phyloP scores from a whole-genome alignment of 2,329 filamentous ascomycete species.

The Phaeosphaeriaceae sp. region DNA sequence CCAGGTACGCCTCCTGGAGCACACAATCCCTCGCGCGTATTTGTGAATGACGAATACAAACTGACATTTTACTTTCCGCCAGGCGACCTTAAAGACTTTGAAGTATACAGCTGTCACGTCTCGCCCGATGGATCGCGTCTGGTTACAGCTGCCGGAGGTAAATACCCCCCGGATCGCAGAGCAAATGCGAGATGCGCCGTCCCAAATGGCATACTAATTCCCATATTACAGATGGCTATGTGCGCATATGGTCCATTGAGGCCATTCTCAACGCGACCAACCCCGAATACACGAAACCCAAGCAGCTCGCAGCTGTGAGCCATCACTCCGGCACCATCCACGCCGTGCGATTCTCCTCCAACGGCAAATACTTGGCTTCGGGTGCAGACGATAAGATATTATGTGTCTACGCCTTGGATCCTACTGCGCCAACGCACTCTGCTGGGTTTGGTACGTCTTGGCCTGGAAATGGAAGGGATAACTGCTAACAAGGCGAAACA shows the following conservation, averaged over 20 bases:
- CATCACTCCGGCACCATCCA: slow-evolving; percentile 98
- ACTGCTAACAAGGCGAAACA: slow-evolving; percentile 38
- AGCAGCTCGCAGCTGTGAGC: slow-evolving; percentile 96
- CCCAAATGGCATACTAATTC: slow-evolving; percentile 21
- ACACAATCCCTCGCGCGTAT: slow-evolving; percentile 10
- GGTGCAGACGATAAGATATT: slow-evolving; percentile 99
- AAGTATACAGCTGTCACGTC: slow-evolving; percentile 97
- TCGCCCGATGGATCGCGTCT: slow-evolving; percentile 92
- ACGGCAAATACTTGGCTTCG: slow-evolving; percentile 92
- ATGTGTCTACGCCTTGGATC: slow-evolving; percentile 91
- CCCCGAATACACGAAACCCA: slow-evolving; percentile 74
- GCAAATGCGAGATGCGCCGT: slow-evolving; percentile 26
- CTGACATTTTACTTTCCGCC: slow-evolving; percentile 26
- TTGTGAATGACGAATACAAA: neutral
- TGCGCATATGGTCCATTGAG: slow-evolving; percentile 97
- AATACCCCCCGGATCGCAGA: slow-evolving; percentile 41
- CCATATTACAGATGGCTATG: slow-evolving; percentile 76
- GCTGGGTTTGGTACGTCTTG: slow-evolving; percentile 70
- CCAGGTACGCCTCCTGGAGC: slow-evolving; percentile 65
- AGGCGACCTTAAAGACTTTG: slow-evolving; percentile 97
- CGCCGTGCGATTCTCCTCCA: slow-evolving; percentile 94
- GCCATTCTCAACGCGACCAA: slow-evolving; percentile 84
- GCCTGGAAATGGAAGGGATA: slow-evolving; percentile 1
- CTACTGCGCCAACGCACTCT: slow-evolving; percentile 75
- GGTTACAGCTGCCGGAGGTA: slow-evolving; percentile 91